These are phyloP conservation scores for Dioscorea cayenensis DNA, from an alignment of 116 monocot genomes.

Conservation along the genomic window DNA sequence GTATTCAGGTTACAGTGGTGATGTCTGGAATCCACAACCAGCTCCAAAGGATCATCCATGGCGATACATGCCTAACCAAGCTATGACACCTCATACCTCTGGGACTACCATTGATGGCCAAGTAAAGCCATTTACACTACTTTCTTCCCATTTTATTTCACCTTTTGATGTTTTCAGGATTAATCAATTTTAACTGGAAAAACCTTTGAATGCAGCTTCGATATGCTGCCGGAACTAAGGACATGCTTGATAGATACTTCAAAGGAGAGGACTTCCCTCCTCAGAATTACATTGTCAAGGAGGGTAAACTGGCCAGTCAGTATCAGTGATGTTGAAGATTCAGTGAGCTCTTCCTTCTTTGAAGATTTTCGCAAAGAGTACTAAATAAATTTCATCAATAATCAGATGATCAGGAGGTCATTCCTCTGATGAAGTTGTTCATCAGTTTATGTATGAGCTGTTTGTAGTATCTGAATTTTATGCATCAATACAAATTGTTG, in stretches of 20 bases:
- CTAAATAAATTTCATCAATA: no score
- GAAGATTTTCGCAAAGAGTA: no score
- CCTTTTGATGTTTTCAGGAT: neutral
- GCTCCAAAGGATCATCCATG: constrained; percentile 98
- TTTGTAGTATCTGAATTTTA: no score
- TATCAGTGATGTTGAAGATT: constrained; percentile 30
- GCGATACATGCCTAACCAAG: constrained; percentile 96
- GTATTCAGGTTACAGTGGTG: constrained; percentile 87
- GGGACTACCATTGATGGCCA: constrained; percentile 95
- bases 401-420: no score
- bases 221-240: constrained; percentile 80
- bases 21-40: constrained; percentile 96
- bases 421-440: no score
- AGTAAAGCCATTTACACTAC: constrained; percentile 21
- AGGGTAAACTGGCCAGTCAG: constrained; percentile 88
- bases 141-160: neutral
- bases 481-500: no score
- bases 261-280: constrained; percentile 81
- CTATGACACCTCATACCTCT: constrained; percentile 96
- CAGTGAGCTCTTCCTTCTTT: no score
- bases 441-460: no score
- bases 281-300: constrained; percentile 90
- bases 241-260: constrained; percentile 92
- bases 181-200: neutral
- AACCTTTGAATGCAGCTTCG: constrained; percentile 54